These are phyloP conservation scores for Penicillium ucsense DNA, from an alignment of 495 filamentous ascomycete species.

Conservation along the genomic window DNA sequence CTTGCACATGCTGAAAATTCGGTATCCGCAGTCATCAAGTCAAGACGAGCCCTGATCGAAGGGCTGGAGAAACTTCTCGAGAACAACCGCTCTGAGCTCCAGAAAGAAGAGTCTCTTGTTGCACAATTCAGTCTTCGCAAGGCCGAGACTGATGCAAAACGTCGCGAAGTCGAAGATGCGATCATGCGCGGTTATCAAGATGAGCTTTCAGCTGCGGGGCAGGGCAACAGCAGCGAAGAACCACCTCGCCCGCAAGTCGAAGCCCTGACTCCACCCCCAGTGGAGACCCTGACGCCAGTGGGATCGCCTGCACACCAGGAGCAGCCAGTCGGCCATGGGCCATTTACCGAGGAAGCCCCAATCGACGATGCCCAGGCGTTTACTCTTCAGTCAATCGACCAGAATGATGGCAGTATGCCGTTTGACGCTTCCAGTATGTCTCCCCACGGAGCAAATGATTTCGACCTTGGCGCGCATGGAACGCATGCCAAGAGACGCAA, in stretches of 20 bases:
- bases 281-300: slow-evolving; percentile 38
- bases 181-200: slow-evolving; percentile 69
- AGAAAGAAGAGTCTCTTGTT: slow-evolving; percentile 54
- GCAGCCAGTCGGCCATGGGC: slow-evolving; percentile 12
- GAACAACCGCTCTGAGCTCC: slow-evolving; percentile 58
- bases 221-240: slow-evolving; percentile 34
- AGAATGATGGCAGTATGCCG: slow-evolving; percentile 24
- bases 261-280: slow-evolving; percentile 68
- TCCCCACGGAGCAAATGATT: slow-evolving; percentile 22
- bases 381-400: slow-evolving; percentile 28
- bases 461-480: slow-evolving; percentile 27
- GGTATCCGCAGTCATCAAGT: slow-evolving; percentile 82
- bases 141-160: slow-evolving; percentile 60
- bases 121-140: slow-evolving; percentile 50
- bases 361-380: slow-evolving; percentile 17
- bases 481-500: slow-evolving; percentile 62
- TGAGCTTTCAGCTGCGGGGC: slow-evolving; percentile 27
- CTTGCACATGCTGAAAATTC: slow-evolving; percentile 87
- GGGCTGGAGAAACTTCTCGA: slow-evolving; percentile 76
- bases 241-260: slow-evolving; percentile 67
- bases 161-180: slow-evolving; percentile 76
- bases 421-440: slow-evolving; percentile 42
- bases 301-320: slow-evolving; percentile 31
- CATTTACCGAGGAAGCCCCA: slow-evolving; percentile 17
- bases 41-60: slow-evolving; percentile 63